These are phyloP conservation scores for Diaporthe velutina DNA, from an alignment of 2,329 filamentous ascomycete genomes.

Conservation along the genomic window DNA sequence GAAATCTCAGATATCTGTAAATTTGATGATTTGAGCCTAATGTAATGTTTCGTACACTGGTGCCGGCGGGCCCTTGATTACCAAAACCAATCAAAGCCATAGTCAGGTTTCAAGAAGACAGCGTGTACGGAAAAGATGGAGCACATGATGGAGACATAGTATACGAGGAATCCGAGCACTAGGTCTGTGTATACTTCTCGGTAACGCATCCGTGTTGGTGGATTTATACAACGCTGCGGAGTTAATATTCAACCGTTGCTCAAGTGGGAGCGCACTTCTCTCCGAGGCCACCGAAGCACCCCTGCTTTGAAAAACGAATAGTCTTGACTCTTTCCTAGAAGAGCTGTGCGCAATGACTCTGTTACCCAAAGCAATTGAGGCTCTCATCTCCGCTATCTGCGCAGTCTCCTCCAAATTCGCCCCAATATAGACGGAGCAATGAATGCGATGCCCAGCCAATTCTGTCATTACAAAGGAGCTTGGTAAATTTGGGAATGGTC, in stretches of 20 bases:
- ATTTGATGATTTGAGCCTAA: not conserved
- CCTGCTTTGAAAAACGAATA: not conserved
- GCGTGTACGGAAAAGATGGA: not conserved
- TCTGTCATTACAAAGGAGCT: not conserved
- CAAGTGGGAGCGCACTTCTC: conserved; percentile 22
- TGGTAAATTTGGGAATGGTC: too few relatives aligned
- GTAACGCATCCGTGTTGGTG: not conserved
- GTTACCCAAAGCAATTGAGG: not conserved
- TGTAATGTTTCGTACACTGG: too few relatives aligned
- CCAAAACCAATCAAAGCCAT: not conserved
- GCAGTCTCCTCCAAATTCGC: not conserved
- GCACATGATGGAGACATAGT: too few relatives aligned
- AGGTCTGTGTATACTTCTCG: not conserved
- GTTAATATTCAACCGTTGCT: not conserved
- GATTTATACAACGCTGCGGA: conserved; percentile 2
- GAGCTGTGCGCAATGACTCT: not conserved
- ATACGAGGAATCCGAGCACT: not conserved
- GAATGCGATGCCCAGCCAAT: not conserved
- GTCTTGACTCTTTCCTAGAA: not conserved
- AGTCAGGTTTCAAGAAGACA: not conserved
- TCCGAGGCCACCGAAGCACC: conserved; percentile 10
- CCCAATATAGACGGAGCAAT: too few relatives aligned
- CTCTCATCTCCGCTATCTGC: too few relatives aligned
- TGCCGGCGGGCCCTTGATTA: not conserved
- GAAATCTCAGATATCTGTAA: not conserved